Evolutionary conservation across 2,329 filamentous ascomycete species (phyloP).

Genomic region (Plenodomus biglobosus): DNA sequence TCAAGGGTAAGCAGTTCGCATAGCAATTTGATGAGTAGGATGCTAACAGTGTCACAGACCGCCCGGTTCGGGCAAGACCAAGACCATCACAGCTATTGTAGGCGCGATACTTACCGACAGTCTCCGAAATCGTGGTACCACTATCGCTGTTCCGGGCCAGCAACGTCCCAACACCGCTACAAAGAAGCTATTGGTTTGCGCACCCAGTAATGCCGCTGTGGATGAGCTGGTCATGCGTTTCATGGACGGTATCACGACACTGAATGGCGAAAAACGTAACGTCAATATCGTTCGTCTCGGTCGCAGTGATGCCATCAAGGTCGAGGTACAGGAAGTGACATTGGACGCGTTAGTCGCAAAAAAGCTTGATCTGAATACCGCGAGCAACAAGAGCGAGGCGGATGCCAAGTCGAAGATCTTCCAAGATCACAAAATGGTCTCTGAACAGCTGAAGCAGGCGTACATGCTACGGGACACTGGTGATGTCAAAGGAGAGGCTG

Average conservation of each 20-base stretch:
- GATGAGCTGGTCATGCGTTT: constrained; percentile 93
- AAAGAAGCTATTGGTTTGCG: constrained; percentile 93
- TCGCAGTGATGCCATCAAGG: constrained; percentile 88
- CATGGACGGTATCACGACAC: constrained; percentile 80
- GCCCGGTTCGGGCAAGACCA: constrained; percentile 96
- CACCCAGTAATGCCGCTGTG: constrained; percentile 97
- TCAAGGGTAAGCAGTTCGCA: constrained; percentile 67
- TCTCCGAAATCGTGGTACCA: constrained; percentile 53
- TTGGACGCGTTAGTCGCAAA: constrained; percentile 86
- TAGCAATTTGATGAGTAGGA: background rate
- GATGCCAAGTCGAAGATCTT: constrained; percentile 69
- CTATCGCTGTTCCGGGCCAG: constrained; percentile 46
- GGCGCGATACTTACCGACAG: constrained; percentile 74
- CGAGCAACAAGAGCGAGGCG: constrained; percentile 44
- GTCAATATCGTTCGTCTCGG: constrained; percentile 89
- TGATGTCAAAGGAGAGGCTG: constrained; percentile 62
- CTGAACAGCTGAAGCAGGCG: constrained; percentile 68
- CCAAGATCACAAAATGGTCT: constrained; percentile 61
- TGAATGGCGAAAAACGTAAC: constrained; percentile 69
- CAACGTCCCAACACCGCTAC: constrained; percentile 43
- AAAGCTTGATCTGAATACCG: constrained; percentile 56
- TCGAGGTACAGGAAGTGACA: constrained; percentile 84
- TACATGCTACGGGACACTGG: constrained; percentile 67
- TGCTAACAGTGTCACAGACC: constrained; percentile 57
- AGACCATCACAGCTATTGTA: constrained; percentile 96